Percentiles rank a stretch among this genome's conserved stretches.
phyloP scores from a whole-genome alignment of 495 filamentous ascomycete species.

The Penicillium subrubescens region DNA sequence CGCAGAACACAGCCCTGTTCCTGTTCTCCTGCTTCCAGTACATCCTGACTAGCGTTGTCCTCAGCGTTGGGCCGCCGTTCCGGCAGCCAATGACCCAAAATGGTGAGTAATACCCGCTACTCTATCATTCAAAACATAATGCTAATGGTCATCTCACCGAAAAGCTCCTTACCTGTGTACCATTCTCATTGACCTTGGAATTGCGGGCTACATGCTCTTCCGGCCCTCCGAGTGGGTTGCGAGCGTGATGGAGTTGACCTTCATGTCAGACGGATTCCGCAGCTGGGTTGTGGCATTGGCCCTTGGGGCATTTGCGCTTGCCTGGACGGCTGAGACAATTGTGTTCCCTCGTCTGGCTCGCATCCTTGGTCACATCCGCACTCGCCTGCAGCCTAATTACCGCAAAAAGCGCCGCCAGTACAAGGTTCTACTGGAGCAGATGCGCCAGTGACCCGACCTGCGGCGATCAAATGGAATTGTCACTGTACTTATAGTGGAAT shows the following conservation, averaged over 20 bases:
- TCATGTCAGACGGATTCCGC: slow-evolving; percentile 70
- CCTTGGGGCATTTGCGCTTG: slow-evolving; percentile 61
- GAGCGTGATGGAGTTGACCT: slow-evolving; percentile 82
- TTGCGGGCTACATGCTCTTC: slow-evolving; percentile 78
- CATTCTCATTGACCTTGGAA: slow-evolving; percentile 62
- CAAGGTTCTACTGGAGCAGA: slow-evolving; percentile 75
- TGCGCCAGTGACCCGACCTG: slow-evolving; percentile 49
- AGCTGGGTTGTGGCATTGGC: slow-evolving; percentile 69
- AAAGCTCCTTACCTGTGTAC: slow-evolving; percentile 74
- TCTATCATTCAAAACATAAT: neutral
- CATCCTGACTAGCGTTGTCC: slow-evolving; percentile 80
- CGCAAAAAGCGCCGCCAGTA: slow-evolving; percentile 84
- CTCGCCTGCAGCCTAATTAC: slow-evolving; percentile 54
- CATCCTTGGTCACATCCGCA: slow-evolving; percentile 60
- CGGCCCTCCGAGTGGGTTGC: slow-evolving; percentile 67
- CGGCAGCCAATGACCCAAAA: slow-evolving; percentile 79
- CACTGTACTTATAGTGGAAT: slow-evolving; percentile 22
- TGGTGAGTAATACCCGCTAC: slow-evolving; percentile 52
- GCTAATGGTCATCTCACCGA: slow-evolving; percentile 3
- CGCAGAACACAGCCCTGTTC: slow-evolving; percentile 89
- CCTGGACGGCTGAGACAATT: slow-evolving; percentile 70
- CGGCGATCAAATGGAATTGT: neutral
- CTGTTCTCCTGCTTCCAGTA: slow-evolving; percentile 93
- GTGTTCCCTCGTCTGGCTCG: slow-evolving; percentile 73
- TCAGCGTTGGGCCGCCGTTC: slow-evolving; percentile 89